A percentile compares a stretch with the other conserved stretches of the same genome.
These are phyloP conservation scores for Anisodus tanguticus DNA, from an alignment of 257 asterid species.

Conservation along the genomic window DNA sequence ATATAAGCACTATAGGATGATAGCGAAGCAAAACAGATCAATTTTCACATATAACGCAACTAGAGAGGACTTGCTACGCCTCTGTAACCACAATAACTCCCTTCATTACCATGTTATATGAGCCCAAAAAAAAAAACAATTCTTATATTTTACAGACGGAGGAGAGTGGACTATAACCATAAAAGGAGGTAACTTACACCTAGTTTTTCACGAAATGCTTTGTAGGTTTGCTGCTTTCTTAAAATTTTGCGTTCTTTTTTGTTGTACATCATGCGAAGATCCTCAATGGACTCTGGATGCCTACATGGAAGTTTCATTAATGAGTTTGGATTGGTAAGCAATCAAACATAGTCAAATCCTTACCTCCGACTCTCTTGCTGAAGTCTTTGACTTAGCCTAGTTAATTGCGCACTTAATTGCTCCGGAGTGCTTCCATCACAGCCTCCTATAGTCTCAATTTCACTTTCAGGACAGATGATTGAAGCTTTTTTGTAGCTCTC, in stretches of 20 bases:
- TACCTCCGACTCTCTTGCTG: slow-evolving; percentile 81
- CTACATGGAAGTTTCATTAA: slow-evolving; percentile 52
- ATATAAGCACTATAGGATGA: background rate
- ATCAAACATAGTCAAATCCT: slow-evolving; percentile 28
- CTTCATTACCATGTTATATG: slow-evolving; percentile 21
- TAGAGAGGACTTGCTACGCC: background rate
- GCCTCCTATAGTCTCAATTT: slow-evolving; percentile 73
- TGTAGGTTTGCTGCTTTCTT: slow-evolving; percentile 65
- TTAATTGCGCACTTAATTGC: slow-evolving; percentile 66
- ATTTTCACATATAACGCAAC: background rate
- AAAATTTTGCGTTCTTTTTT: slow-evolving; percentile 70
- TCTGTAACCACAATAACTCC: background rate
- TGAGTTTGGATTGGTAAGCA: background rate
- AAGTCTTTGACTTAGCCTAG: slow-evolving; percentile 61
- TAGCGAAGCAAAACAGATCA: slow-evolving; percentile 1
- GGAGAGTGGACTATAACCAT: background rate
- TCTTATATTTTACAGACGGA: background rate
- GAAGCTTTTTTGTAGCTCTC: slow-evolving; percentile 76
- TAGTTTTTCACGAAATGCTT: slow-evolving; percentile 66
- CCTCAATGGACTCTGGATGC: slow-evolving; percentile 81
- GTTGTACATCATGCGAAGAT: slow-evolving; percentile 64
- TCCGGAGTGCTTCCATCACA: slow-evolving; percentile 68
- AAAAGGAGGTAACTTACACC: slow-evolving; percentile 56
- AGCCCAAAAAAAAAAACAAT: slow-evolving; percentile 32
- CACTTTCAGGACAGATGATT: slow-evolving; percentile 73